phyloP scores from a whole-genome alignment of 2,329 filamentous ascomycete genomes.

The Nothophaeocryptopus gaeumannii region DNA sequence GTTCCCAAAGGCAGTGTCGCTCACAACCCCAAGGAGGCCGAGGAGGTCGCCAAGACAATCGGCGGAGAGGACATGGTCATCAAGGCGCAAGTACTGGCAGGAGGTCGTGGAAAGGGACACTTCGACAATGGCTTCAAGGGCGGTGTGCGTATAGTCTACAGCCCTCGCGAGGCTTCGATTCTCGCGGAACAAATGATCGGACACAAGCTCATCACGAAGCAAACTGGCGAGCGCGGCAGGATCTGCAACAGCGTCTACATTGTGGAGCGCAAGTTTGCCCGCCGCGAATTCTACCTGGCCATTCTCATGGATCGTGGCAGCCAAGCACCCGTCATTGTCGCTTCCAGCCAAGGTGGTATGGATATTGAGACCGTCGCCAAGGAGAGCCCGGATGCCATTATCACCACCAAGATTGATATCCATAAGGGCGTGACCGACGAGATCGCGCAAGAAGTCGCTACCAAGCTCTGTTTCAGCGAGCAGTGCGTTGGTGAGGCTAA shows the following conservation, averaged over 20 bases:
- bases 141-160: constrained; percentile 98
- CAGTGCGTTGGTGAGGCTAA: constrained; percentile 95
- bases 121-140: constrained; percentile 99
- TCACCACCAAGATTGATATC: constrained; percentile 90
- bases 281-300: constrained; percentile 97
- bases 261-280: constrained; percentile 98
- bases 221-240: constrained; percentile 89
- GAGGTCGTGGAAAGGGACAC: constrained; percentile 93
- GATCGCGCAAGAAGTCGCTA: constrained; percentile 84
- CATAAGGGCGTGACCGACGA: constrained; percentile 93
- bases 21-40: constrained; percentile 78
- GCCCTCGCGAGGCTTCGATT: constrained; percentile 90
- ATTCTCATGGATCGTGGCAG: constrained; percentile 95
- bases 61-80: constrained; percentile 96
- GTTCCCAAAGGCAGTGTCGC: constrained; percentile 89
- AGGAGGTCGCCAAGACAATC: constrained; percentile 85
- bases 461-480: constrained; percentile 92
- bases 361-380: constrained; percentile 98
- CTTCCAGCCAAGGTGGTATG: constrained; percentile 97
- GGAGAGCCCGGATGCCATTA: constrained; percentile 94
- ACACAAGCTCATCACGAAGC: constrained; percentile 99
- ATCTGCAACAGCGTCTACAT: constrained; percentile 98
- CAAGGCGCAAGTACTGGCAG: constrained; percentile 98
- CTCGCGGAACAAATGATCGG: constrained; percentile 99
- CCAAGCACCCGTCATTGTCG: constrained; percentile 91